Base-by-base conservation (phyloP, 192 early-diverging fungal genomes). In the Phlyctochytrium bullatum region DNA sequence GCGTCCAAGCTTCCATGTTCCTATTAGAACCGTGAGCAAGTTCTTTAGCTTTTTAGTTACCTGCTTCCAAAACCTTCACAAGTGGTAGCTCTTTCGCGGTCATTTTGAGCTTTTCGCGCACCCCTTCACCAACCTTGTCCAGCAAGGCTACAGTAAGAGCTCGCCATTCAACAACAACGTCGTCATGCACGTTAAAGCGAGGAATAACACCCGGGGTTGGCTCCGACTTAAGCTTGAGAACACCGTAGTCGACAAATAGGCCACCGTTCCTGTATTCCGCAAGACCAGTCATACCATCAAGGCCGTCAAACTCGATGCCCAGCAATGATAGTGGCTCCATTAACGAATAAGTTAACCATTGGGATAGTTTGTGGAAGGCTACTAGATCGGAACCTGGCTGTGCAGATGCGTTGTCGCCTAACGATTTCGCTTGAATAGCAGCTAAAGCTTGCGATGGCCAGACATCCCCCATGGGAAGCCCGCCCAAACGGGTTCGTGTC, bases 321-420 rank as follows among this genome's bases (percentile, higher is more conserved):
- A 68, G 72, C 25, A 81, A 78, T 52, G 81, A 79, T 17, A 96
- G 69, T 2, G 90, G 85, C 51, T 96, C 95, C 75, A 94, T 83
- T 36, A 96, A 80, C 1, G 93, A 95, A 78, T 95, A 96, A 0
- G 93, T 91, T 36, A 97, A 87, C 95, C 95, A 97, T 73, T 97
- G 95, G 3, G 93, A 92, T 52, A 97, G 83, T 66, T 97, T 97
- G 76, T 97, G 93, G 76, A 96, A 94, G 17, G 90, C 78, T 23
- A 93, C 89, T 35, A 91, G 75, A 28, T 76, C 66, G 27, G 84
- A 77, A 30, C 54, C 53, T 10, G 53, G 29, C 50, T 36, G 58
- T 31, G 50, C 29, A 32, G 32, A 14, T 40, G 32, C 35, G 61
- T 35, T 3, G 29, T 23, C 65, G 25, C 40, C 31, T 16, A 14